Percentiles rank a stretch among this genome's conserved stretches.
Evolutionary conservation across 768 basidiomycete species (phyloP).

Genomic region (Clathrus columnatus): DNA sequence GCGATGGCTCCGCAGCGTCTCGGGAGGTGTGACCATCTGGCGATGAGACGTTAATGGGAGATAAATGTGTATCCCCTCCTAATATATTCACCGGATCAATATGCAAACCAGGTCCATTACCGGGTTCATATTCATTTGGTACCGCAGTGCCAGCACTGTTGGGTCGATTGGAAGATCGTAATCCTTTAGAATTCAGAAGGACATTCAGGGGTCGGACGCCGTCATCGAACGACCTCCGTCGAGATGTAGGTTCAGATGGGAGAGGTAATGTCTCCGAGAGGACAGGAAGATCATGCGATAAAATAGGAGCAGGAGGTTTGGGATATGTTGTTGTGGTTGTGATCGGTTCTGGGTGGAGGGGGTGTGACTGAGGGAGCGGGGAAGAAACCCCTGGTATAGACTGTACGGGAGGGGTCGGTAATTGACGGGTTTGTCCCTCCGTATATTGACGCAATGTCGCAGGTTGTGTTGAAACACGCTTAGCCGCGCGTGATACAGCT

Average conservation of each 20-base stretch:
- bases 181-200: constrained; percentile 18
- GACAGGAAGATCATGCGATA: not conserved
- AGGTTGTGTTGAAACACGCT: constrained; percentile 4
- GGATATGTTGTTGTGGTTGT: not conserved
- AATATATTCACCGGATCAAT: constrained; percentile 22
- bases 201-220: constrained; percentile 33
- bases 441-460: not conserved
- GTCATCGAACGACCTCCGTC: constrained; percentile 37
- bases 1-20: constrained; percentile 24
- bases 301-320: not conserved
- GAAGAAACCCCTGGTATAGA: not conserved
- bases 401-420: not conserved
- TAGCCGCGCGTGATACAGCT: constrained; percentile 5
- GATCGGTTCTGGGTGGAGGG: not conserved
- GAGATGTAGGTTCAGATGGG: not conserved
- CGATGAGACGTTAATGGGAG: constrained; percentile 17
- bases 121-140: constrained; percentile 39
- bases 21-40: constrained; percentile 18
- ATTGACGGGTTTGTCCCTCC: not conserved
- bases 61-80: constrained; percentile 11
- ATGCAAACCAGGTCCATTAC: constrained; percentile 45
- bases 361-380: not conserved
- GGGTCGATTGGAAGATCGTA: constrained; percentile 6
- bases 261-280: not conserved
- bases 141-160: constrained; percentile 24